A percentile compares a stretch with the other conserved stretches of the same genome.
These are phyloP conservation scores for Fusarium secorum DNA, from an alignment of 2,329 filamentous ascomycete species.

Conservation along the genomic window DNA sequence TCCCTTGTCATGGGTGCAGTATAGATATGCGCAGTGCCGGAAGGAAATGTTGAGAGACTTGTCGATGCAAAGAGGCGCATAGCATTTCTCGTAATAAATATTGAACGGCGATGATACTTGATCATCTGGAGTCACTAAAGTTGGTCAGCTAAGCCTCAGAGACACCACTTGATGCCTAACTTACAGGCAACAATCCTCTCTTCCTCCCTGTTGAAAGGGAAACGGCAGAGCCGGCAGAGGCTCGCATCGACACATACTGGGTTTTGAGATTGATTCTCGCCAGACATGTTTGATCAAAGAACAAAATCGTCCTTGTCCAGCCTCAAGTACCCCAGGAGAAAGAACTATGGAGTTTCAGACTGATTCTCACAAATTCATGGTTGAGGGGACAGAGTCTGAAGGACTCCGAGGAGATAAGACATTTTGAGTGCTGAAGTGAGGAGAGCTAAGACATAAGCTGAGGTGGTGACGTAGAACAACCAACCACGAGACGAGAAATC, in stretches of 20 bases:
- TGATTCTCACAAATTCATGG: fast-evolving
- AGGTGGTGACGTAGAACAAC: not conserved
- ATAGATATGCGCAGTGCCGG: not conserved
- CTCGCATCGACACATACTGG: conserved; percentile 8
- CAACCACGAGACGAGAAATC: not conserved
- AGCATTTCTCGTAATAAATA: not conserved
- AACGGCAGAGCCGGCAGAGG: not conserved
- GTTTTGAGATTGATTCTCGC: conserved; percentile 2
- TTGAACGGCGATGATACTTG: not conserved
- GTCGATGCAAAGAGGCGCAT: not conserved
- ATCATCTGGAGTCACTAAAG: not conserved
- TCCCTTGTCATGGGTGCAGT: not conserved
- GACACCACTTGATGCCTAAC: fast-evolving
- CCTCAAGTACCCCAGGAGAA: fast-evolving
- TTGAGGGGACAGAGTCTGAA: not conserved
- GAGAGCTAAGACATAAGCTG: conserved; percentile 5
- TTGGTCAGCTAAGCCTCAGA: fast-evolving
- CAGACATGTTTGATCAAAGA: not conserved
- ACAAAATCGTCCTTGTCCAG: not conserved
- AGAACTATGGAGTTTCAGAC: not conserved
- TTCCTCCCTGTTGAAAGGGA: not conserved
- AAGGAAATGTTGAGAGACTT: not conserved
- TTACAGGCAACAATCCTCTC: not conserved
- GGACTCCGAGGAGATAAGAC: not conserved
- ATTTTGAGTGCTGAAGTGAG: too few species aligned